Percentiles rank a stretch among this genome's conserved stretches.
phyloP scores from a whole-genome alignment of 2,329 filamentous ascomycete genomes.

The Penicillium sp. region DNA sequence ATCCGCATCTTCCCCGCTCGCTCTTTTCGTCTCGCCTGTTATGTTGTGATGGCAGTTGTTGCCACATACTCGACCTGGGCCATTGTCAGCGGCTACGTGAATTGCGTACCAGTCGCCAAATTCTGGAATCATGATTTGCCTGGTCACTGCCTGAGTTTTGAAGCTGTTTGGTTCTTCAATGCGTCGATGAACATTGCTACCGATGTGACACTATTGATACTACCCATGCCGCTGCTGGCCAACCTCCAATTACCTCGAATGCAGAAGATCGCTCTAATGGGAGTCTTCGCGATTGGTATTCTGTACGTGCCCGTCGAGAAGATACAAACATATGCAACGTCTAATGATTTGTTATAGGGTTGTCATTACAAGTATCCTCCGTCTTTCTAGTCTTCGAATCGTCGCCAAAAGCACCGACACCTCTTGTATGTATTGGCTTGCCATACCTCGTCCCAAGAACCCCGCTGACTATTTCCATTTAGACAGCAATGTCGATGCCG shows the following conservation, averaged over 20 bases:
- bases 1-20: conserved; percentile 48
- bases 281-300: conserved; percentile 49
- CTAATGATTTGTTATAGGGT: conserved; percentile 22
- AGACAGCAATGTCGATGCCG: conserved; percentile 40
- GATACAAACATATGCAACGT: background rate
- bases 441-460: background rate
- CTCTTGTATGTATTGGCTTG: conserved; percentile 25
- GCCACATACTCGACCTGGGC: conserved; percentile 37
- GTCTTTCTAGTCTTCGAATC: conserved; percentile 30
- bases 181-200: conserved; percentile 48
- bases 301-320: conserved; percentile 27
- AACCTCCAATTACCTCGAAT: conserved; percentile 45
- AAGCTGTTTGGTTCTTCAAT: conserved; percentile 48
- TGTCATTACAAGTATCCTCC: conserved; percentile 38
- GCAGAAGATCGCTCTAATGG: conserved; percentile 47
- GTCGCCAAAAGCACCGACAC: conserved; percentile 33
- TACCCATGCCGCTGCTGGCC: conserved; percentile 49
- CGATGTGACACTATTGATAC: conserved; percentile 45
- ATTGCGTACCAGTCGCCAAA: conserved; percentile 46
- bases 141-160: conserved; percentile 45
- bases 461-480: conserved; percentile 8
- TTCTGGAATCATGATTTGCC: conserved; percentile 44
- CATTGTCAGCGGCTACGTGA: conserved; percentile 45
- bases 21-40: conserved; percentile 38
- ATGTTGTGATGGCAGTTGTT: conserved; percentile 37